These are phyloP conservation scores for Leptographium lundbergii DNA, from an alignment of 2,329 filamentous ascomycete genomes.

Conservation along the genomic window DNA sequence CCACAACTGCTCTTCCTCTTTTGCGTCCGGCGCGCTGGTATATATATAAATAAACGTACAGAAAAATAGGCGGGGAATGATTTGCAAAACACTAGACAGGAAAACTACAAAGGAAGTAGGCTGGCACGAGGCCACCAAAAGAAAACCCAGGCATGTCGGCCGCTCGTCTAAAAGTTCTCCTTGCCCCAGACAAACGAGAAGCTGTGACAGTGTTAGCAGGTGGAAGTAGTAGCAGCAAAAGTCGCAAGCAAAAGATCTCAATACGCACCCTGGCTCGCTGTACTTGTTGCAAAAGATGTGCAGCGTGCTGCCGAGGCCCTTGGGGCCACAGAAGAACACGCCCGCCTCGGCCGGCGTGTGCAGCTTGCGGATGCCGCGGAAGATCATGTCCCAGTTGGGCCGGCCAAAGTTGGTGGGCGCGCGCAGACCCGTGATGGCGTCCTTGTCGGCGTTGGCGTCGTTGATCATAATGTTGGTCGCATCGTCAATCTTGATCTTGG, in stretches of 20 bases:
- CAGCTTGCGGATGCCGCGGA: constrained; percentile 69
- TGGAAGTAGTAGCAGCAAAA: constrained; percentile 9
- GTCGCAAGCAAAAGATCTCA: constrained; percentile 8
- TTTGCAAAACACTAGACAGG: not conserved
- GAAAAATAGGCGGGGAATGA: too few relatives aligned
- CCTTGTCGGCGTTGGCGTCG: constrained; percentile 71
- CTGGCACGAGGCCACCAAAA: too few relatives aligned
- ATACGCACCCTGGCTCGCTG: constrained; percentile 61
- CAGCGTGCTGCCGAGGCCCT: constrained; percentile 61
- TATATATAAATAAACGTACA: too few relatives aligned
- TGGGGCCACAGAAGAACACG: constrained; percentile 79
- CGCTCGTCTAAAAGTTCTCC: constrained; percentile 47
- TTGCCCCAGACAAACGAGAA: constrained; percentile 59
- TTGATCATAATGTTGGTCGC: constrained; percentile 91
- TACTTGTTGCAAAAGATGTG: constrained; percentile 84
- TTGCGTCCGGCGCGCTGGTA: too few relatives aligned
- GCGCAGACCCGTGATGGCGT: constrained; percentile 71
- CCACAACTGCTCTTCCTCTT: too few relatives aligned
- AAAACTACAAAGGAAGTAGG: not conserved
- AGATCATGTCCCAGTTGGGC: constrained; percentile 86
- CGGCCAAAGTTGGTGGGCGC: constrained; percentile 77
- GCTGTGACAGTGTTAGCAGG: constrained; percentile 23
- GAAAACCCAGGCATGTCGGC: too few relatives aligned
- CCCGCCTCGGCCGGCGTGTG: constrained; percentile 60
- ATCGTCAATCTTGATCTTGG: constrained; percentile 75